phyloP scores from a whole-genome alignment of 352 stramenopile species.

The Blastocystis sp. region DNA sequence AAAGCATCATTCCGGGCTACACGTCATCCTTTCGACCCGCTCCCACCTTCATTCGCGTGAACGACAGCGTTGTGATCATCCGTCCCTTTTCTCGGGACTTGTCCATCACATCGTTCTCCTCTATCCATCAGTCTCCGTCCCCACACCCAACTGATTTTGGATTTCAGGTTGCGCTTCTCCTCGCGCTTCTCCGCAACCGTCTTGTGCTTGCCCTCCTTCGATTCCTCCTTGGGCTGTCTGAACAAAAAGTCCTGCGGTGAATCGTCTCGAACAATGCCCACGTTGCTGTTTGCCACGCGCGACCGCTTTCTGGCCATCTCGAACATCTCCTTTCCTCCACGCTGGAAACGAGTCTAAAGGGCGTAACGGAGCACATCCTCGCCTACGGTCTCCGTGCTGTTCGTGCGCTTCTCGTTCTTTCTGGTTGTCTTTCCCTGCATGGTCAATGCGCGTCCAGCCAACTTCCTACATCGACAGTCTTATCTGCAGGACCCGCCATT shows the following conservation, averaged over 20 bases:
- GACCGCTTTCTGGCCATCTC: background rate
- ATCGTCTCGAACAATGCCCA: background rate
- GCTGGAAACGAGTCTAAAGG: slow-evolving; percentile 19
- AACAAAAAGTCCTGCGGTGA: slow-evolving; percentile 29
- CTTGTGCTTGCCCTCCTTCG: background rate
- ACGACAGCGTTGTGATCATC: background rate
- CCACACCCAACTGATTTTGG: background rate
- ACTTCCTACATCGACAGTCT: background rate
- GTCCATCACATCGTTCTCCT: slow-evolving; percentile 48
- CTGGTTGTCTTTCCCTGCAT: background rate
- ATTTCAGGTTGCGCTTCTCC: background rate
- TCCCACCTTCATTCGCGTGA: slow-evolving; percentile 17
- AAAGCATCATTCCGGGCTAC: slow-evolving; percentile 30
- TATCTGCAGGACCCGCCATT: background rate
- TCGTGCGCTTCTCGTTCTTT: slow-evolving; percentile 31
- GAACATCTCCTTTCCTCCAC: slow-evolving; percentile 49
- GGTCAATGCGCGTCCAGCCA: background rate
- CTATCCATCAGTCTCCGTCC: background rate
- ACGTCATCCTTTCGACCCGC: background rate
- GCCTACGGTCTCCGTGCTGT: background rate
- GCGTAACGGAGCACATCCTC: background rate
- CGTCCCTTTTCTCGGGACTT: background rate
- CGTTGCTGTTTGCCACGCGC: slow-evolving; percentile 35
- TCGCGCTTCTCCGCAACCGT: background rate
- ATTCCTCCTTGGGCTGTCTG: background rate